These are phyloP conservation scores for Myochromella boudieri DNA, from an alignment of 768 basidiomycete genomes.

Conservation along the genomic window DNA sequence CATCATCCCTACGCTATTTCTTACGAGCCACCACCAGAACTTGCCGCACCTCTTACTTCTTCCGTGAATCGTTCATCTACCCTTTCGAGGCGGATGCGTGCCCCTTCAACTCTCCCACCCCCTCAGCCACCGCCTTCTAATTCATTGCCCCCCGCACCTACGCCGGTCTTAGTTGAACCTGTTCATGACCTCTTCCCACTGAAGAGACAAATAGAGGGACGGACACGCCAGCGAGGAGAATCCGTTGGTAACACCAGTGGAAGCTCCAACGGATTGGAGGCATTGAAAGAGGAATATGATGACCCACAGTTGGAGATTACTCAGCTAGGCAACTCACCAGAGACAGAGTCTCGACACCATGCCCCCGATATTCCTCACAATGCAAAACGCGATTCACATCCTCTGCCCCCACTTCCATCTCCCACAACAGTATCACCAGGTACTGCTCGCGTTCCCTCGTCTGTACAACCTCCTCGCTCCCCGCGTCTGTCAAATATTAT, in stretches of 20 bases:
- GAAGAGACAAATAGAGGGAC: conserved; percentile 33
- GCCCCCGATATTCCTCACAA: conserved; percentile 43
- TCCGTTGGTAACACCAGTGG: conserved; percentile 54
- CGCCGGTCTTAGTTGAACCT: conserved; percentile 25
- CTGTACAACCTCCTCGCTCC: conserved; percentile 37
- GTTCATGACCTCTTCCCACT: conserved; percentile 26
- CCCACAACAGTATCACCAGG: conserved; percentile 31
- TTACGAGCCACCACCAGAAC: conserved; percentile 36
- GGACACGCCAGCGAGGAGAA: conserved; percentile 43
- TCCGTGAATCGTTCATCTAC: conserved; percentile 35
- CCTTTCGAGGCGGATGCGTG: conserved; percentile 46
- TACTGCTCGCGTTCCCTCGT: conserved; percentile 27
- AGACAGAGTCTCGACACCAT: conserved; percentile 26
- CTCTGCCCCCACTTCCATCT: conserved; percentile 66
- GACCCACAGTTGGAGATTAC: conserved; percentile 23
- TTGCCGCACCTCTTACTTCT: conserved; percentile 17
- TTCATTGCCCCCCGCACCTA: conserved; percentile 61
- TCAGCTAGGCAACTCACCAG: conserved; percentile 25
- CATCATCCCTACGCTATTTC: conserved; percentile 56
- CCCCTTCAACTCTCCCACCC: conserved; percentile 61
- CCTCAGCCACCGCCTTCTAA: conserved; percentile 63
- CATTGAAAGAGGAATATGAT: conserved; percentile 63
- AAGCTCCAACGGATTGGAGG: conserved; percentile 56
- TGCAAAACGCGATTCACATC: conserved; percentile 55
- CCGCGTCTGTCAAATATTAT: conserved; percentile 45